Evolutionary conservation across 2,329 filamentous ascomycete species (phyloP), one percentile per base, ranked within the genome.

Genomic region (Penicillium expansum): DNA sequence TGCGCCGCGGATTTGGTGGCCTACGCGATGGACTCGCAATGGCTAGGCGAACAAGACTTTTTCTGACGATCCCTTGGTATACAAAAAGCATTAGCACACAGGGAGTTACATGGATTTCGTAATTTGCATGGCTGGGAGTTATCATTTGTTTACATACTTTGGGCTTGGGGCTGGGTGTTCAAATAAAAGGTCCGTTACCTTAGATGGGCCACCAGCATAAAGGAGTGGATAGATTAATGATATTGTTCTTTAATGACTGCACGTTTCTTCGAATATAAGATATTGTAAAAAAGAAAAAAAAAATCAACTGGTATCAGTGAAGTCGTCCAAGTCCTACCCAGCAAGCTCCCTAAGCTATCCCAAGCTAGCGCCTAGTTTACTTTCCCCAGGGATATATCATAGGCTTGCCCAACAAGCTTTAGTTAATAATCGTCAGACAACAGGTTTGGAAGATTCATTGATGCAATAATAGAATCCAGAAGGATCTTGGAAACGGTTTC

Each of bases 1-100:
- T 77, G 74, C 64, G 73, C 75, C 1, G 75, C 74, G 11, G 75
- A 77, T 62, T 56, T 77, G 38, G 74, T 77, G 7, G 74, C 75
- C 11, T 76, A 75, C 57, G 75, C 75, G 9, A 76, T 77, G 64
- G 74, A 76, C 48, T 72, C 71, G 22, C 66, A 72, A 39, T 77
- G 75, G 75, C 55, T 77, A 51, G 65, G 61, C 3, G 73, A 75
- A 57, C 59, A 67, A 18, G 74, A 77, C 52, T 77, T 77, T 57
- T 73, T 75, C 48, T 69, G 29, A 65, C 39, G 3, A 16, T n/a
- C 1, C n/a, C 0, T 13, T 20, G 6, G 27, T 30, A 48, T 41
- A 39, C 16, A 4, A 22, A 38, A 48, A 27, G 33, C 10, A 42
- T 42, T 39, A 8, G 27, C 9, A 10, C 11, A 32, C 24, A 7